Percentiles rank a stretch among this genome's conserved stretches.
phyloP scores from a whole-genome alignment of 2,329 filamentous ascomycete species.

The Periconia digitata region DNA sequence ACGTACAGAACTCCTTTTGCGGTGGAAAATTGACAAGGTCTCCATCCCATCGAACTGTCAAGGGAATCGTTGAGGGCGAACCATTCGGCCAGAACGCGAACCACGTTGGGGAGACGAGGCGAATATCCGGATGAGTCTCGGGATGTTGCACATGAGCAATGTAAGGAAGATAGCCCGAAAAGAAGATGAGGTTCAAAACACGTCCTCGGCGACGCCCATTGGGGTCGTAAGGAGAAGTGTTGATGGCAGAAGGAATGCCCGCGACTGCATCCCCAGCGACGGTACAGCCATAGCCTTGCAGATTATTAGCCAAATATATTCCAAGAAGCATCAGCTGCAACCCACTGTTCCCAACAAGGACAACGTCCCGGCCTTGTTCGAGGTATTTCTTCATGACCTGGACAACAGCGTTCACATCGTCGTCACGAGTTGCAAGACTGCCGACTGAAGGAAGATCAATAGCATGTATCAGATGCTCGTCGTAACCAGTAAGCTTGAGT shows the following conservation, averaged over 20 bases:
- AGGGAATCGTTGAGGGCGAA: background rate
- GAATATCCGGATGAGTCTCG: slow-evolving; percentile 16
- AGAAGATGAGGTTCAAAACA: slow-evolving; percentile 21
- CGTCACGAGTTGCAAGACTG: slow-evolving; percentile 10
- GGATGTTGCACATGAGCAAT: slow-evolving; percentile 18
- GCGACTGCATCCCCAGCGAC: slow-evolving; percentile 30
- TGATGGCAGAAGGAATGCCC: slow-evolving; percentile 5
- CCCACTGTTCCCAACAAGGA: slow-evolving; percentile 29
- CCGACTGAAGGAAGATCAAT: slow-evolving; percentile 28
- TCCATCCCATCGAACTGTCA: slow-evolving; percentile 12
- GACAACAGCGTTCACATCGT: slow-evolving; percentile 21
- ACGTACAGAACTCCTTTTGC: slow-evolving; percentile 1
- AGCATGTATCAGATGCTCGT: slow-evolving; percentile 5
- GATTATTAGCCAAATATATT: background rate
- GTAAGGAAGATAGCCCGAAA: slow-evolving; percentile 25
- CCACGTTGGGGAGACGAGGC: slow-evolving; percentile 17
- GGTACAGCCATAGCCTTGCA: slow-evolving; percentile 22
- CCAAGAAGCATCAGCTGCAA: background rate
- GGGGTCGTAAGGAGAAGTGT: background rate
- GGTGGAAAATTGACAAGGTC: slow-evolving; percentile 18
- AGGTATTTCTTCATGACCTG: slow-evolving; percentile 14
- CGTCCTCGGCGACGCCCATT: slow-evolving; percentile 5
- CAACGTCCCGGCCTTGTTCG: slow-evolving; percentile 17
- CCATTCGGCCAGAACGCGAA: slow-evolving; percentile 16
- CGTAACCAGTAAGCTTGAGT: slow-evolving; percentile 18